Conservation (phyloP, 116 monocot species). For the Cymodocea nodosa region DNA sequence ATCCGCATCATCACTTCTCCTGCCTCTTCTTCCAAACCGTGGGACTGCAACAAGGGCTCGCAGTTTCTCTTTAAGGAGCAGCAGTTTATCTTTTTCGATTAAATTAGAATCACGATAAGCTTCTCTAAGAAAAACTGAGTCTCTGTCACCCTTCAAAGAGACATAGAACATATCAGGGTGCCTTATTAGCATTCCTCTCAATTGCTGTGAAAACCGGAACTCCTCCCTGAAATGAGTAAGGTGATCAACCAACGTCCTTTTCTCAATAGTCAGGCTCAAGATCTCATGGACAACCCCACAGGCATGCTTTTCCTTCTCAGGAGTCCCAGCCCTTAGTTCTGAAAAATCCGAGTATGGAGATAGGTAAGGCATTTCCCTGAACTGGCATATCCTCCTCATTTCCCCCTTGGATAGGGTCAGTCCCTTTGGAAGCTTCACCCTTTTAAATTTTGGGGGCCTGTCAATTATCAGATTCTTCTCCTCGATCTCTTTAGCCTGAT, state of each 20-base stretch:
- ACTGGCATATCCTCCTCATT: constrained; percentile 58
- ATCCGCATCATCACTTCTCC: neutral
- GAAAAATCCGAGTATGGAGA: constrained; percentile 94
- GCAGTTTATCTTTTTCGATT: constrained; percentile 63
- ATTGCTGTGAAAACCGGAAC: constrained; percentile 82
- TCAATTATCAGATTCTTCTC: constrained; percentile 87
- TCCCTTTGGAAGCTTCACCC: constrained; percentile 75
- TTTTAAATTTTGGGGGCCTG: constrained; percentile 62
- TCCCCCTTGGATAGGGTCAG: constrained; percentile 83
- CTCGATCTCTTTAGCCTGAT: constrained; percentile 38
- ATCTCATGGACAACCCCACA: constrained; percentile 78
- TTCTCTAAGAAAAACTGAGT: constrained; percentile 94
- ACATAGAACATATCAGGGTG: constrained; percentile 99
- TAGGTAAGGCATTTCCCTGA: constrained; percentile 75
- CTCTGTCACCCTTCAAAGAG: constrained; percentile 90
- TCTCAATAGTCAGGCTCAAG: constrained; percentile 82
- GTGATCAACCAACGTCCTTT: constrained; percentile 86
- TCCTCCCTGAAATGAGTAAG: constrained; percentile 98
- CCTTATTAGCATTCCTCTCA: constrained; percentile 89
- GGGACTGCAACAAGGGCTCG: constrained; percentile 75
- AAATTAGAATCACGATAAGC: constrained; percentile 87
- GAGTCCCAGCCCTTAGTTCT: constrained; percentile 41
- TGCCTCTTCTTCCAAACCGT: constrained; percentile 30
- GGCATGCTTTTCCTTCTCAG: constrained; percentile 87
- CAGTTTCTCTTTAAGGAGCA: constrained; percentile 86